Evolutionary conservation across 257 asterid genomes (phyloP).

Genomic region (Linaria vulgaris): DNA sequence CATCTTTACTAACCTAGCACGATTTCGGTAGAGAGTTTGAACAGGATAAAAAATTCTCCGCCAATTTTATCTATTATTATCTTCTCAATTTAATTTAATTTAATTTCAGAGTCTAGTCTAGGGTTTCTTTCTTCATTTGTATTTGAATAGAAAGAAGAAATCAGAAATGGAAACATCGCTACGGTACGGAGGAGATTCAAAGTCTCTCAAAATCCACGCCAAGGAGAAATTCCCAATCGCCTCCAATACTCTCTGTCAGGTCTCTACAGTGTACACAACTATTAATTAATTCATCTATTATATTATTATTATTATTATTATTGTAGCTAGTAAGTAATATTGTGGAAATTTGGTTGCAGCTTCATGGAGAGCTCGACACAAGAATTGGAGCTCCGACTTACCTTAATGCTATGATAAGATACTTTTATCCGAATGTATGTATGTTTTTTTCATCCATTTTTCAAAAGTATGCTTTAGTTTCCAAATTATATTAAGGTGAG

Average conservation of each 20-base stretch:
- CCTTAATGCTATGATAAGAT: slow-evolving; percentile 63
- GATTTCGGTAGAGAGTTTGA: no score
- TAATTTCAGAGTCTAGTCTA: no score
- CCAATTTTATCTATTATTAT: no score
- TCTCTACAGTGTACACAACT: slow-evolving; percentile 17
- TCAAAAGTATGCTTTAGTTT: no score
- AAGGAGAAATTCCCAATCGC: slow-evolving; percentile 69
- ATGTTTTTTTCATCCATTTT: background rate
- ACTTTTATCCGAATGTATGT: slow-evolving; percentile 61
- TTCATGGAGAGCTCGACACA: slow-evolving; percentile 89
- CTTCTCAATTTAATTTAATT: no score
- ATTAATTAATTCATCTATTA: background rate
- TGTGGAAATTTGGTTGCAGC: slow-evolving; percentile 35
- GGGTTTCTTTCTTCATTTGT: no score
- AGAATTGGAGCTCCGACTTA: slow-evolving; percentile 65
- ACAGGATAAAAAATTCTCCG: no score
- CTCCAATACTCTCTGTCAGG: slow-evolving; percentile 60
- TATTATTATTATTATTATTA: no score
- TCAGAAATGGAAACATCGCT: slow-evolving; percentile 81
- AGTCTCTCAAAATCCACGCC: slow-evolving; percentile 72
- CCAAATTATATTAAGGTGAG: no score
- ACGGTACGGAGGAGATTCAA: slow-evolving; percentile 69
- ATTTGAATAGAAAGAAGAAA: background rate
- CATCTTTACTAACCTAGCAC: no score
- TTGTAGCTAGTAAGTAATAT: no score